phyloP scores from a whole-genome alignment of 2,329 filamentous ascomycete species.

The Epicoccum sorghinum region DNA sequence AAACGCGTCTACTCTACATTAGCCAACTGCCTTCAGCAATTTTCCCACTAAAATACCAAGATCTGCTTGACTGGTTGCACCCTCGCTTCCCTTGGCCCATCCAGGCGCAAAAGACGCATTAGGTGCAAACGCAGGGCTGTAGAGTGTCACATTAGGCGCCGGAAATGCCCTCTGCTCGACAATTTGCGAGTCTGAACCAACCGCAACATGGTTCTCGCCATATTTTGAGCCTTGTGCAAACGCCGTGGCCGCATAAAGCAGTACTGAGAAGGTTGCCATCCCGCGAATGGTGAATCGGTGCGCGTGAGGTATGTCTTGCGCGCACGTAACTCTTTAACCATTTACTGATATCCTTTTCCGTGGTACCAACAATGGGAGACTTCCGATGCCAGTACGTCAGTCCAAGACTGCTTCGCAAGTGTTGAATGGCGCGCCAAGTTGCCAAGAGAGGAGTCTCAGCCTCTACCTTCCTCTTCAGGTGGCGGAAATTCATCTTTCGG shows the following conservation, averaged over 20 bases:
- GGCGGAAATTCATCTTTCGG: constrained; percentile 1
- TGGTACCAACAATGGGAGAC: not conserved
- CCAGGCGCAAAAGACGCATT: constrained; percentile 36
- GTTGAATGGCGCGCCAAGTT: constrained; percentile 28
- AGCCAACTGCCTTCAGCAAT: not conserved
- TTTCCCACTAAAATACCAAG: constrained; percentile 19
- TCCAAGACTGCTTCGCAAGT: constrained; percentile 24
- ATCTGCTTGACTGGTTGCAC: constrained; percentile 36
- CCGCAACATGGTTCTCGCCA: constrained; percentile 39
- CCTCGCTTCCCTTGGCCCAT: constrained; percentile 39
- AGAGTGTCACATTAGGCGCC: constrained; percentile 36
- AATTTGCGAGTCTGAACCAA: constrained; percentile 36
- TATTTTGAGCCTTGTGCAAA: constrained; percentile 34
- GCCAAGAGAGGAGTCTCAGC: constrained; percentile 15
- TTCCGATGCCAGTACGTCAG: constrained; percentile 25
- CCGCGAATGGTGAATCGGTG: not conserved
- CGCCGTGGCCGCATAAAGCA: constrained; percentile 21
- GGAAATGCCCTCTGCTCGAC: constrained; percentile 45
- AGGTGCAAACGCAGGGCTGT: constrained; percentile 40
- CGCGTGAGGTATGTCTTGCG: not conserved
- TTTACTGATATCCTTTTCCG: not conserved
- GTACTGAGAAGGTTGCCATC: constrained; percentile 13
- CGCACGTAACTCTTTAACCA: constrained; percentile 7
- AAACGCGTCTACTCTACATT: constrained; percentile 27
- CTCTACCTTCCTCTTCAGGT: constrained; percentile 20